These are phyloP conservation scores for Conringia planisiliqua DNA, from an alignment of 345 rosid genomes.

Conservation along the genomic window DNA sequence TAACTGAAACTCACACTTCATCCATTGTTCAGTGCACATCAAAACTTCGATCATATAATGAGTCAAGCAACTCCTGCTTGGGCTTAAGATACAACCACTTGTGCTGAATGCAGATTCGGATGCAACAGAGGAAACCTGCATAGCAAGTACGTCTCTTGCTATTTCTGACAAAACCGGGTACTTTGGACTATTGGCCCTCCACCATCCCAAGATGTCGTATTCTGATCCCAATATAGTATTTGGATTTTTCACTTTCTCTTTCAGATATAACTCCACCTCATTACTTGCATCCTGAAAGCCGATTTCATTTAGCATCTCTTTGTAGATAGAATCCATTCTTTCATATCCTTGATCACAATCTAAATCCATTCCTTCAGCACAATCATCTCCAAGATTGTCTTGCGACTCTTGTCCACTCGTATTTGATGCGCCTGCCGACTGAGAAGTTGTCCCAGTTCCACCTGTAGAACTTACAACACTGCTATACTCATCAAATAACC, in stretches of 20 bases:
- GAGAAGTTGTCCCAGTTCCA: not conserved
- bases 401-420: not conserved
- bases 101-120: not conserved
- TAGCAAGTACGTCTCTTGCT: not conserved
- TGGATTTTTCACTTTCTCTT: not conserved
- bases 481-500: not conserved
- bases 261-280: not conserved
- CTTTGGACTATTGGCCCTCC: not conserved
- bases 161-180: not conserved
- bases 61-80: not conserved
- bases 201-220: not conserved
- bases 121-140: not conserved
- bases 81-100: not conserved
- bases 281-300: not conserved
- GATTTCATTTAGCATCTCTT: not conserved
- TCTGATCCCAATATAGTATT: not conserved
- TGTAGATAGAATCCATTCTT: not conserved
- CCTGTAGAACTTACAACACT: not conserved
- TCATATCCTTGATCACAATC: not conserved
- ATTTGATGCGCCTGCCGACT: not conserved
- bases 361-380: not conserved
- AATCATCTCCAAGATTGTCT: not conserved
- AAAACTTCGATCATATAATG: not conserved
- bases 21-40: not conserved
- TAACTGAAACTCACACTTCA: too few relatives aligned